A percentile compares a stretch with the other conserved stretches of the same genome.
These are phyloP conservation scores for Cyclotella sp. DNA, from an alignment of 108 stramenopile species.

Conservation along the genomic window DNA sequence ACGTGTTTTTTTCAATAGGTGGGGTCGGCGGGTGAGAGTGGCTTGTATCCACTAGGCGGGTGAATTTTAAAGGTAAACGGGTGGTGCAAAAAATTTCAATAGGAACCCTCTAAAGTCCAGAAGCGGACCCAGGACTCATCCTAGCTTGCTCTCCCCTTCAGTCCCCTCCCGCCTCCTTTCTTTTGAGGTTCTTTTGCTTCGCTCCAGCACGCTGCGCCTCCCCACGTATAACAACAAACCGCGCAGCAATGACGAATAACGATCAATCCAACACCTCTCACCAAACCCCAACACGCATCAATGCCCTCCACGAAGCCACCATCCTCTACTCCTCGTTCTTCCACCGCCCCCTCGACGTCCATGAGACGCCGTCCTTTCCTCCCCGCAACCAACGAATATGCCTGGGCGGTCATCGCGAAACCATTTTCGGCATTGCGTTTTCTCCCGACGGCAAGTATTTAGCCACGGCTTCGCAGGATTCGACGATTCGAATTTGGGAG, in stretches of 20 bases:
- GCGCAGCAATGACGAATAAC: neutral
- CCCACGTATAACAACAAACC: too few species aligned
- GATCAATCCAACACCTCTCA: neutral
- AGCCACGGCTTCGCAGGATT: slow-evolving; percentile 85
- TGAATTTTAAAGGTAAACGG: too few species aligned
- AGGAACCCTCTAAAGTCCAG: too few species aligned
- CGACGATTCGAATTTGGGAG: slow-evolving; percentile 78
- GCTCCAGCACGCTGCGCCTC: too few species aligned
- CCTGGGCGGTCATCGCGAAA: slow-evolving; percentile 76
- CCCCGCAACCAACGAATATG: slow-evolving; percentile 66
- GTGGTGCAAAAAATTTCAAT: too few species aligned
- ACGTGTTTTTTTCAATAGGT: too few species aligned
- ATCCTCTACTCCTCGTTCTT: slow-evolving; percentile 46
- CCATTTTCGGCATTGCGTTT: slow-evolving; percentile 72
- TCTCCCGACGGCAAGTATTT: slow-evolving; percentile 73
- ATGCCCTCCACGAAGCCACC: slow-evolving; percentile 38
- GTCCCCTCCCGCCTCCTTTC: too few species aligned
- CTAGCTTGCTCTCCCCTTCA: too few species aligned
- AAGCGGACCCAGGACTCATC: too few species aligned
- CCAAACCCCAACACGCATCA: slow-evolving; percentile 12
- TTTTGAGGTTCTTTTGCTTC: too few species aligned
- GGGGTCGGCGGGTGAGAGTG: too few species aligned
- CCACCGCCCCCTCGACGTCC: slow-evolving; percentile 10
- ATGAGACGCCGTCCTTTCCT: neutral
- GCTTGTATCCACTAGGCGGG: too few species aligned